A percentile compares a stretch with the other conserved stretches of the same genome.
These are phyloP conservation scores for Serendipita sp. DNA, from an alignment of 1,284 basidiomycete species.

Conservation along the genomic window DNA sequence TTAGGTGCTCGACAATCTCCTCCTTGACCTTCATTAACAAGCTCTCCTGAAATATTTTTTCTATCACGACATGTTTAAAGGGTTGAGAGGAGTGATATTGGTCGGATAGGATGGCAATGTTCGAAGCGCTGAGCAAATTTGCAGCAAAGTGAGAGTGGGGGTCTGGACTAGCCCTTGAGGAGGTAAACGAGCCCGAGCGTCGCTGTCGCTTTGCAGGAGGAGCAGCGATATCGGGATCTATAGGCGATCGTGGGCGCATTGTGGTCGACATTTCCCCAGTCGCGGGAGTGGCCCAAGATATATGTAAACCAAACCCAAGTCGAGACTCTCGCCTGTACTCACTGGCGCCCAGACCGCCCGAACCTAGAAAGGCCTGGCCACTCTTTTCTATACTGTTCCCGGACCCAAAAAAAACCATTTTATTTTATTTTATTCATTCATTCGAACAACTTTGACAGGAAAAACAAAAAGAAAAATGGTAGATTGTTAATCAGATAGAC, in stretches of 20 bases:
- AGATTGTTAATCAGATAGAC: neutral
- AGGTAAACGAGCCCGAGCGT: neutral
- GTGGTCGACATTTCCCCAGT: neutral
- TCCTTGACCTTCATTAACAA: conserved; percentile 65
- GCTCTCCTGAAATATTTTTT: conserved; percentile 74
- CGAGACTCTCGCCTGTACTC: neutral
- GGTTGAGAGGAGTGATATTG: conserved; percentile 52
- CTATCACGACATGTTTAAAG: conserved; percentile 75
- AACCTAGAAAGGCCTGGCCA: neutral
- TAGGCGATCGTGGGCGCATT: conserved; percentile 6
- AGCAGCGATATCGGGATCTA: neutral
- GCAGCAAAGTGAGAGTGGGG: conserved; percentile 31
- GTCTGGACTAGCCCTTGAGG: neutral
- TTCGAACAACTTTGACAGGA: no score
- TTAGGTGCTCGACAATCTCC: conserved; percentile 73
- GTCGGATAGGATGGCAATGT: conserved; percentile 37
- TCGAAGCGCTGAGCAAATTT: conserved; percentile 41
- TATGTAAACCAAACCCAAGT: neutral
- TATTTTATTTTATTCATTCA: no score
- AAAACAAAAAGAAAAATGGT: neutral
- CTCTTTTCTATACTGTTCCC: neutral
- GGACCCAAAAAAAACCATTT: neutral
- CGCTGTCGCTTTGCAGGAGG: conserved; percentile 10
- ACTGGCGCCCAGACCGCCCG: neutral
- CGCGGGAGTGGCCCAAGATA: neutral